phyloP scores from a whole-genome alignment of 176 grass and related monocot genomes.

The Oropetium thomaeum region DNA sequence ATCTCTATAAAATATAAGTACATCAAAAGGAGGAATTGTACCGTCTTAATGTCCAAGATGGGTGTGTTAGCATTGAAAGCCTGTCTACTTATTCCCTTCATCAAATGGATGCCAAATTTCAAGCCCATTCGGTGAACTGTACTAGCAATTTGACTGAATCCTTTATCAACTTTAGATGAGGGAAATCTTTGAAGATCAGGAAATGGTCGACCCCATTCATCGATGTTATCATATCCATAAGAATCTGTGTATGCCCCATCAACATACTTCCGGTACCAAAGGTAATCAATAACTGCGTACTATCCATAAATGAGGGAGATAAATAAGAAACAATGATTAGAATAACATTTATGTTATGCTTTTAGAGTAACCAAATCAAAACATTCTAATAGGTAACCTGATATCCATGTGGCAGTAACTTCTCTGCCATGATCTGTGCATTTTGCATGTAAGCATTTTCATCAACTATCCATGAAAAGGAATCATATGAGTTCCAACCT shows the following conservation, averaged over 20 bases:
- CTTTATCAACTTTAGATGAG: conserved; percentile 59
- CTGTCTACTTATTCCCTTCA: conserved; percentile 83
- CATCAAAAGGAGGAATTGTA: conserved; percentile 35
- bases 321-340: not conserved
- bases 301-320: conserved; percentile 23
- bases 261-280: conserved; percentile 81
- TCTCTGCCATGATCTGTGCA: conserved; percentile 65
- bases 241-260: conserved; percentile 61
- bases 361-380: not conserved
- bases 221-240: conserved; percentile 74
- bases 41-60: conserved; percentile 70
- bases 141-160: conserved; percentile 55
- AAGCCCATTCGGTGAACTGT: conserved; percentile 82
- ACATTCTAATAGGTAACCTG: conserved; percentile 44
- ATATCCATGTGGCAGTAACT: conserved; percentile 64
- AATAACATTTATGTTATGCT: not conserved
- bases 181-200: conserved; percentile 81
- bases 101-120: conserved; percentile 92
- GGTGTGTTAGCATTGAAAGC: conserved; percentile 54
- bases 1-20: not conserved
- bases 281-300: conserved; percentile 84
- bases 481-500: conserved; percentile 96
- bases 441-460: conserved; percentile 73
- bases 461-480: conserved; percentile 77
- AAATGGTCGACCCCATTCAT: conserved; percentile 78